These are phyloP conservation scores for Globisporangium polare DNA, from an alignment of 352 stramenopile genomes.

Conservation along the genomic window DNA sequence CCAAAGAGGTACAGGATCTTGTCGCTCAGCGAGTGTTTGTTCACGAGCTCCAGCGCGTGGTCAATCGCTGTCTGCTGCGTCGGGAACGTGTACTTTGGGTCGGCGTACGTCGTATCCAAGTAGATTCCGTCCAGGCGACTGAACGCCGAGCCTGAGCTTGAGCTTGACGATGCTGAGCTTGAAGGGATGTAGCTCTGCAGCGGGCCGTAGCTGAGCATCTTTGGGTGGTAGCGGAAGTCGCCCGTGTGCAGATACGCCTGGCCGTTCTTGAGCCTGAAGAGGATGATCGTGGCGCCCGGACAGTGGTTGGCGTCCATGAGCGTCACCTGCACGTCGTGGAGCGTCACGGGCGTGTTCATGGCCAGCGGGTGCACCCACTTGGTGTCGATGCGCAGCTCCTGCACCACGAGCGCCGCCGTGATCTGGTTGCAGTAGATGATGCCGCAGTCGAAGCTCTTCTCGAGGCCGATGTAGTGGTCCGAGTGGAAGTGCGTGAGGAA, in stretches of 20 bases:
- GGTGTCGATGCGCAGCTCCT: slow-evolving; percentile 89
- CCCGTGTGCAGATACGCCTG: slow-evolving; percentile 91
- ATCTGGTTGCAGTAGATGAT: slow-evolving; percentile 95
- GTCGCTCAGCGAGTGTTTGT: slow-evolving; percentile 48
- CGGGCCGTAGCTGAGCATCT: slow-evolving; percentile 61
- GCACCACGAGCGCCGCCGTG: slow-evolving; percentile 89
- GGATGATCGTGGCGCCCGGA: slow-evolving; percentile 93
- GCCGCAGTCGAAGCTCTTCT: slow-evolving; percentile 86
- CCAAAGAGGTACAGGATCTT: slow-evolving; percentile 93
- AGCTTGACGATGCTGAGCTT: neutral
- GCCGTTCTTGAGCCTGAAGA: slow-evolving; percentile 87
- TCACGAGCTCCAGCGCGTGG: slow-evolving; percentile 58
- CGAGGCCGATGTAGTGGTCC: slow-evolving; percentile 95
- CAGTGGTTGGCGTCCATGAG: slow-evolving; percentile 97
- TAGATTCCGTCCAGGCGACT: slow-evolving; percentile 84
- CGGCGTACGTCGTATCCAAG: slow-evolving; percentile 96
- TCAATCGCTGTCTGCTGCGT: slow-evolving; percentile 77
- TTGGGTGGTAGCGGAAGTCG: slow-evolving; percentile 77
- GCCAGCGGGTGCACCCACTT: slow-evolving; percentile 90
- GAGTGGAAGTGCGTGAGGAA: slow-evolving; percentile 98
- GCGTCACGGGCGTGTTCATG: slow-evolving; percentile 85
- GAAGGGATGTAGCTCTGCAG: slow-evolving; percentile 45
- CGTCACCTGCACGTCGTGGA: slow-evolving; percentile 90
- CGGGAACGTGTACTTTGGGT: slow-evolving; percentile 93
- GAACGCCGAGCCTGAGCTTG: neutral